A percentile compares a stretch with the other conserved stretches of the same genome.
phyloP scores from a whole-genome alignment of 2,329 filamentous ascomycete genomes.

The Aspergillus jensenii region DNA sequence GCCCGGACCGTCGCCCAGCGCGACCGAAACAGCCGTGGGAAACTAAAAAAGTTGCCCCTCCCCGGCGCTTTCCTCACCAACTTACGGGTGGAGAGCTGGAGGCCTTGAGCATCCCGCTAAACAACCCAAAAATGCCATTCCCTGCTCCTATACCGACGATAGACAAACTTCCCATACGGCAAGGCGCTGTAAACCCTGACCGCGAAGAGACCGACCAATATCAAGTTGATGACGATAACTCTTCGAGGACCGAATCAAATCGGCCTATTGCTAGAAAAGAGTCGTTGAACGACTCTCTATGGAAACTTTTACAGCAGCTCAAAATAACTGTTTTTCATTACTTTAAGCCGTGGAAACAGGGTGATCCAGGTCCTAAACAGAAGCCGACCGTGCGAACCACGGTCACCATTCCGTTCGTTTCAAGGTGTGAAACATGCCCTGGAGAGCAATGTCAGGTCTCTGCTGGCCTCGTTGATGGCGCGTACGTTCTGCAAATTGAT shows the following conservation, averaged over 20 bases:
- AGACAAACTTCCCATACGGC: slow-evolving; percentile 14
- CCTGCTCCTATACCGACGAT: slow-evolving; percentile 16
- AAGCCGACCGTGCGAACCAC: not conserved
- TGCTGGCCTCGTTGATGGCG: not conserved
- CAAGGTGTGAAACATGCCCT: not conserved
- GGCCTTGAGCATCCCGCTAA: not conserved
- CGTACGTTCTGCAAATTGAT: slow-evolving; percentile 5
- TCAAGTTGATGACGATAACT: not conserved
- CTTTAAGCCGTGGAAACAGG: not conserved
- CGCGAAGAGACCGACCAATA: not conserved
- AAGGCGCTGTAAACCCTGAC: not conserved
- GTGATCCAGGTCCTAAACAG: not conserved
- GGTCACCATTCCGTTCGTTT: not conserved
- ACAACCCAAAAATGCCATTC: slow-evolving; percentile 14
- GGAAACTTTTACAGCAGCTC: not conserved
- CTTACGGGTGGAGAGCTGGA: not conserved
- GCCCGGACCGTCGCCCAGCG: not conserved
- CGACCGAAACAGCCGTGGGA: slow-evolving; percentile 1
- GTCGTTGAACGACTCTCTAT: not conserved
- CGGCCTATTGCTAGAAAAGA: not conserved
- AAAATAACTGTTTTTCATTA: not conserved
- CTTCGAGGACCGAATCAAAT: not conserved
- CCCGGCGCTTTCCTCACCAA: slow-evolving; percentile 3
- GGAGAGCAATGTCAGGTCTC: not conserved
- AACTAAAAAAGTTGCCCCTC: not conserved